Evolutionary conservation across 257 asterid species (phyloP), one percentile per base, ranked within the genome.

Genomic region (Linderniella brevidens): DNA sequence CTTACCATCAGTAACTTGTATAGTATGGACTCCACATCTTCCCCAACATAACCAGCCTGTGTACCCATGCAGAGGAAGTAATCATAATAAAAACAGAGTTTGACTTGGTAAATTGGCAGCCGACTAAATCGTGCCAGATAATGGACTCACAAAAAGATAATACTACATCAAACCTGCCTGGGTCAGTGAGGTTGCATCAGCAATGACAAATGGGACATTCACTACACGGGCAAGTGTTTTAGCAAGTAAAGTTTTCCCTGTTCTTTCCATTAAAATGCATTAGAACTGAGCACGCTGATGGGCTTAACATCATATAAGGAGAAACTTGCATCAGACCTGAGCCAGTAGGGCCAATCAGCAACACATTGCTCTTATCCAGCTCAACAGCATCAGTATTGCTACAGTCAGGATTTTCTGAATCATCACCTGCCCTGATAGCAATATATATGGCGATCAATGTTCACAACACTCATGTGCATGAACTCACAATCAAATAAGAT

Each of bases 231-330:
- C 97, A 46, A 86, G 71, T 35, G 94, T 82, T 73, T 86, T 86
- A n/a, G 97, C 97, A 64, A 86, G 97, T 71, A 86, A 60, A 13
- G 97, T 86, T 74, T 86, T 86, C 56, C 96, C 94, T 86, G 94
- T 25, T 68, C 78, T 85, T 76, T 59, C 80, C 32, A 25, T 25
- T 25, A 25, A 25, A 25, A 25, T 25, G 6, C 32, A 25, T 25
- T 25, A 25, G 32, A 25, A 25, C 32, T 25, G 3, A 2, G 32
- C 3, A 25, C 32, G 4, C 32, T 25, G 47, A 19, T 66, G 60
- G 61, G 72, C 69, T 73, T 67, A 53, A 71, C 37, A 53, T 35
- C 38, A 49, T 19, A 50, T 19, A 55, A 56, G 14, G 32, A 13
- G 55, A 40, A 55, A 18, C 48, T 53, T 25, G 43, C 41, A 41